Conservation (phyloP, 139 green algal genomes). For the Closterium sp. region DNA sequence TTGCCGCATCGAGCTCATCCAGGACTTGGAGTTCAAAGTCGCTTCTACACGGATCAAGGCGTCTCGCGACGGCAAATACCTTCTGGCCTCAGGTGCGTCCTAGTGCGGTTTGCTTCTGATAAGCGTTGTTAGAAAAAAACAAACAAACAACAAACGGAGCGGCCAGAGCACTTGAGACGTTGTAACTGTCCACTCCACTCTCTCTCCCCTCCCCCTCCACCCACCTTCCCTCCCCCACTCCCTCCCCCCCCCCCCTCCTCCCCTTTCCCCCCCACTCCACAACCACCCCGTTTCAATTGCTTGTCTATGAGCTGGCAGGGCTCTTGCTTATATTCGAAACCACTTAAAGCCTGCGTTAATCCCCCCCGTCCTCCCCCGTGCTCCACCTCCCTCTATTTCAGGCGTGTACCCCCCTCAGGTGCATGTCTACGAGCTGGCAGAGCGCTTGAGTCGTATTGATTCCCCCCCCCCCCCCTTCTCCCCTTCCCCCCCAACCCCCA, state of each 20-base stretch:
- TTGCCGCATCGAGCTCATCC: constrained; percentile 81
- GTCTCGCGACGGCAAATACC: constrained; percentile 80
- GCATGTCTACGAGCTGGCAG: not conserved
- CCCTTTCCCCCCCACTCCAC: too few relatives aligned
- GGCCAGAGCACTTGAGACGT: too few relatives aligned
- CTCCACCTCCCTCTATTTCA: too few relatives aligned
- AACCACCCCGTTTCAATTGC: too few relatives aligned
- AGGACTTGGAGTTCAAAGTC: constrained; percentile 73
- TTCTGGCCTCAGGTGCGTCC: constrained; percentile 74
- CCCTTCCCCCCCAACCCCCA: not conserved
- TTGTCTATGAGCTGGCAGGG: too few relatives aligned
- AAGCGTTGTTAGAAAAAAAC: too few relatives aligned
- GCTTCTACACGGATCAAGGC: constrained; percentile 82
- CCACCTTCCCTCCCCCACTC: not conserved
- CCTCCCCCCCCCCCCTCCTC: not conserved
- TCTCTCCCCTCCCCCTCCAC: constrained; percentile 29
- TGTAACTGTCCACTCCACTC: constrained; percentile 58
- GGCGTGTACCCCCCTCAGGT: constrained; percentile 25
- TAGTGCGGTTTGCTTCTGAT: too few relatives aligned
- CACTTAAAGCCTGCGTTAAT: too few relatives aligned
- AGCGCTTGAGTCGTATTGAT: too few relatives aligned
- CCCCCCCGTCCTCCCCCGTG: too few relatives aligned
- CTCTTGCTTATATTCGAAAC: too few relatives aligned
- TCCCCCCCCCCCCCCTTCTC: not conserved
- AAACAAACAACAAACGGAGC: too few relatives aligned